Percentiles rank a stretch among this genome's conserved stretches.
Evolutionary conservation across 75 land plant species (phyloP).

Genomic region (Sequoiadendron giganteum): DNA sequence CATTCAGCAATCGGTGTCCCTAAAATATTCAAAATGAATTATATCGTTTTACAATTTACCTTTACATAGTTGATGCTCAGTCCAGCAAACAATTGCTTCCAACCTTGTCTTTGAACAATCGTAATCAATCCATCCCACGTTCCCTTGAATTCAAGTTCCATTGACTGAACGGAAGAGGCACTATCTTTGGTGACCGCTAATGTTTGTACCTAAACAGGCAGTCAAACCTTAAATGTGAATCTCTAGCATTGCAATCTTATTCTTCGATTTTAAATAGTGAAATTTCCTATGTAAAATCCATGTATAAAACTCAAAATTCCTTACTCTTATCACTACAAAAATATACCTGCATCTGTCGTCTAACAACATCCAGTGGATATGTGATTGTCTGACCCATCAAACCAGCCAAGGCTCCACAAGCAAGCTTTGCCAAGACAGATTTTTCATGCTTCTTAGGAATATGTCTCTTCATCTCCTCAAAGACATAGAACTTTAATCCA

Average conservation of each 20-base stretch:
- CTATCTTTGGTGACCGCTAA: constrained; percentile 10
- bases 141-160: constrained; percentile 37
- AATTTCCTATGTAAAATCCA: neutral
- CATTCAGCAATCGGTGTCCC: neutral
- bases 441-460: constrained; percentile 71
- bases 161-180: constrained; percentile 19
- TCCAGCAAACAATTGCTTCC: constrained; percentile 89
- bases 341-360: constrained; percentile 96
- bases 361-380: constrained; percentile 95
- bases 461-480: constrained; percentile 69
- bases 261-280: neutral
- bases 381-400: constrained; percentile 91
- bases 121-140: constrained; percentile 62
- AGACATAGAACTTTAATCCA: constrained; percentile 90
- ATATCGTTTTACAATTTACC: constrained; percentile 62
- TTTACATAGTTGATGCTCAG: constrained; percentile 92
- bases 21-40: neutral
- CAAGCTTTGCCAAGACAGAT: constrained; percentile 56
- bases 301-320: neutral
- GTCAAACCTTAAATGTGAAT: constrained; percentile 8
- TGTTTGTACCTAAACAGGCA: constrained; percentile 61
- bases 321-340: neutral
- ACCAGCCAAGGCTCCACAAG: constrained; percentile 93
- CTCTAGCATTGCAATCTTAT: neutral
- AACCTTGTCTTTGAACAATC: constrained; percentile 75